Evolutionary conservation across 1,284 basidiomycete genomes (phyloP).

Genomic region (Naganishia cerealis): DNA sequence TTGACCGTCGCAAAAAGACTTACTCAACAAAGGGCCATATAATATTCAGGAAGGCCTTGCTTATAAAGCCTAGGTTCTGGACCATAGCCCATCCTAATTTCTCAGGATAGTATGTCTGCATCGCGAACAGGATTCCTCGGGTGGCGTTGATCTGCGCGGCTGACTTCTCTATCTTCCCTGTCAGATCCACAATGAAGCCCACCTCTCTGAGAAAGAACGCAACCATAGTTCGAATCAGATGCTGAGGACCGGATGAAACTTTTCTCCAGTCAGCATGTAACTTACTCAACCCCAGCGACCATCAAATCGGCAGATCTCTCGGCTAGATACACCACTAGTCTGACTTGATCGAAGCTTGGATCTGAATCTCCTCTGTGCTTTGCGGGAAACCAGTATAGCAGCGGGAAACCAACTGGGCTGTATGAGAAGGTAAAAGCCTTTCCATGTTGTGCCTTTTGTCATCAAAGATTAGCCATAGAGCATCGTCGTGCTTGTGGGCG

Average conservation of each 20-base stretch:
- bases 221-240: neutral
- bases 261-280: neutral
- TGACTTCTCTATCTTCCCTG: constrained; percentile 32
- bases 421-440: constrained; percentile 31
- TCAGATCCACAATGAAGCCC: constrained; percentile 30
- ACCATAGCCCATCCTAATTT: constrained; percentile 27
- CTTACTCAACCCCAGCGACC: constrained; percentile 31
- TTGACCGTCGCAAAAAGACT: neutral
- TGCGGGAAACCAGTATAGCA: constrained; percentile 29
- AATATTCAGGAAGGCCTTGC: constrained; percentile 30
- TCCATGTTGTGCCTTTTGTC: constrained; percentile 21
- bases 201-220: constrained; percentile 19
- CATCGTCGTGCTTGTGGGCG: neutral
- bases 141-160: constrained; percentile 21
- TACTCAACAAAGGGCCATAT: constrained; percentile 36
- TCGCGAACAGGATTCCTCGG: constrained; percentile 21
- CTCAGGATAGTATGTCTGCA: constrained; percentile 31
- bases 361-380: constrained; percentile 25
- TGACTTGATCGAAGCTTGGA: constrained; percentile 22
- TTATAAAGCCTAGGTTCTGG: constrained; percentile 27
- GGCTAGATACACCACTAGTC: constrained; percentile 25
- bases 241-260: neutral
- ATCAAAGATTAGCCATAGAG: neutral
- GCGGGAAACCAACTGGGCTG: constrained; percentile 20
- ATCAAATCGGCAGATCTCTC: constrained; percentile 32